These are phyloP conservation scores for Penicillium sp. DNA, from an alignment of 2,329 filamentous ascomycete genomes.

Conservation along the genomic window DNA sequence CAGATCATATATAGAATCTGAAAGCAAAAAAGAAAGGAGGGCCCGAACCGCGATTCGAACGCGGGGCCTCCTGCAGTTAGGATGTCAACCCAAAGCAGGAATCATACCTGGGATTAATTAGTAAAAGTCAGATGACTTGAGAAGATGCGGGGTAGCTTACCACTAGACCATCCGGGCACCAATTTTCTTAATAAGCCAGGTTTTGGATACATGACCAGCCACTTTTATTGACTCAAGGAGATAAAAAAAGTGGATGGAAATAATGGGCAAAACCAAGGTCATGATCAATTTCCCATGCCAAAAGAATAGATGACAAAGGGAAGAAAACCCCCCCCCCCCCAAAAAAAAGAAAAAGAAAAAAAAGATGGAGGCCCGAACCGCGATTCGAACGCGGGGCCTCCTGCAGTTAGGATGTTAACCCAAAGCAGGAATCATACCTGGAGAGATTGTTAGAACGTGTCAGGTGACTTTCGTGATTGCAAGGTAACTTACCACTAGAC, in stretches of 20 bases:
- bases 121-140: too few relatives aligned
- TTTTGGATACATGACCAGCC: not conserved
- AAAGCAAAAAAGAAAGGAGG: not conserved
- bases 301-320: not conserved
- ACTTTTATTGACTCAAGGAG: not conserved
- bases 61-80: not conserved
- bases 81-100: not conserved
- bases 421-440: not conserved
- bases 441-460: too few relatives aligned
- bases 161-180: not conserved
- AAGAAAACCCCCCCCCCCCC: too few relatives aligned
- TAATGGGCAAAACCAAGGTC: not conserved
- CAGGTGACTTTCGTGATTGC: too few relatives aligned
- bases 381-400: not conserved
- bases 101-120: not conserved
- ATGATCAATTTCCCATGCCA: not conserved
- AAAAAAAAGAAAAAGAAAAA: not conserved
- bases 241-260: not conserved
- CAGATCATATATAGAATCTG: too few relatives aligned
- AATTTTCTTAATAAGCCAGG: not conserved
- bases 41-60: not conserved
- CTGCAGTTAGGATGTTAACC: not conserved
- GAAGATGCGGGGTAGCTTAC: not conserved
- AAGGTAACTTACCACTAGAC: not conserved
- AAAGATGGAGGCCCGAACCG: not conserved